Evolutionary conservation across 805 yeast genomes (phyloP), one percentile per base, ranked within the genome.

Genomic region (Hanseniaspora jakobsenii): DNA sequence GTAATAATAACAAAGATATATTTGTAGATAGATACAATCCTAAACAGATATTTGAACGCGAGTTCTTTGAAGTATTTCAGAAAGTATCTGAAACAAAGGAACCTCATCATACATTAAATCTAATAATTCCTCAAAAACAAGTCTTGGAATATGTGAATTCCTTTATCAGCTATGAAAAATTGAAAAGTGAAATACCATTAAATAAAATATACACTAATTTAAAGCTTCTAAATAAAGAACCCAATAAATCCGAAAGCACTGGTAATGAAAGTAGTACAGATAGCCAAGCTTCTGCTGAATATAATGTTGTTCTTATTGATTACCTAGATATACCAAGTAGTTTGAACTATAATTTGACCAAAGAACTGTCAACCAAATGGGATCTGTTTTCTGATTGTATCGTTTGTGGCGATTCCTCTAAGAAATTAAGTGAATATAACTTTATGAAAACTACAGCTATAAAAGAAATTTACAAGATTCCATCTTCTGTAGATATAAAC

Each of bases 81-180:
- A 35, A 28, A 9, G n/a, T 42, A n/a, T n/a, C n/a, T 6, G 8
- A 9, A 3, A 16, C 3, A 3, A 16, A 29, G 16, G 18, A 34
- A 10, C 24, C 27, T 10, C n/a, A 31, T 16, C 14, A 23, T n/a
- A 7, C 6, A 13, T 12, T 42, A 3, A 42, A 42, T 29, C 16
- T 42, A 3, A 35, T 26, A 23, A 22, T 42, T 3, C 46, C 46
- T 6, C 46, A 42, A 18, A 28, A 34, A 22, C 24, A 37, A 26
- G 31, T 19, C 3, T 27, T 42, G 6, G 22, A 31, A 21, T 13
- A 27, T 13, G 16, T 42, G n/a, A 42, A 42, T n/a, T 24, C 34
- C 17, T 42, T 29, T 24, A 29, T 42, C 3, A 28, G 32, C 21
- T 42, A 22, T 35, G 32, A 35, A 14, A 39, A 42, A 13, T 17